Evolutionary conservation across 768 basidiomycete species (phyloP), one percentile per base, ranked within the genome.

Genomic region (Suillus cothurnatus): DNA sequence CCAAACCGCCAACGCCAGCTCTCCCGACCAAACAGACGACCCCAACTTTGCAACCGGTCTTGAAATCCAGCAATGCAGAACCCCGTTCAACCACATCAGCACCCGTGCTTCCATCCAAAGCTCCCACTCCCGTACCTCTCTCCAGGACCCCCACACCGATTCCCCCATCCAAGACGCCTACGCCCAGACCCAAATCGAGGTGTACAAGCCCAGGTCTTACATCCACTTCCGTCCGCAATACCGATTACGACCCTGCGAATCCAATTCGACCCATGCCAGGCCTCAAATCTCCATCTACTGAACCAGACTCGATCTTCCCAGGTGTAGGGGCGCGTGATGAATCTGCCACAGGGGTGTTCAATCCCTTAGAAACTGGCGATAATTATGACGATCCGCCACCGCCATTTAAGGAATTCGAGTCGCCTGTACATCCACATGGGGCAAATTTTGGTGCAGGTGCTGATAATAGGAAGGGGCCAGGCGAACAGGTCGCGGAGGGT

Each of bases 361-460:
- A 55, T 34, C 6, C 1, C 1, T 49, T 74, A 38, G 64, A 68
- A 0, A 70, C 71, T 6, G 4, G 0, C 6, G 5, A 59, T 28
- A 43, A 63, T 21, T 12, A 62, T 8, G 66, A 68, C 26, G 11
- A 45, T 17, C 26, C 65, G n/a, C 67, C 69, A 0, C 53, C 67
- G 17, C 64, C 58, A 26, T 58, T 58, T 11, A 58, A 58, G 11
- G 41, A 59, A 36, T 41, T 41, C 26, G 58, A 41, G 28, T 59
- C 38, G 28, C 26, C 41, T 28, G 71, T 60, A 28, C 31, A 26
- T 56, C 14, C 39, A 6, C 65, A 49, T 1, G 19, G n/a, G 49
- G 61, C 59, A 1, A 23, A 39, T 28, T 39, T 41, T 41, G 26
- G 57, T 41, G 58, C 6, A 21, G 12, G 53, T 1, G 21, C n/a